phyloP scores from a whole-genome alignment of 2,329 filamentous ascomycete species.

The Westerdykella sp. region DNA sequence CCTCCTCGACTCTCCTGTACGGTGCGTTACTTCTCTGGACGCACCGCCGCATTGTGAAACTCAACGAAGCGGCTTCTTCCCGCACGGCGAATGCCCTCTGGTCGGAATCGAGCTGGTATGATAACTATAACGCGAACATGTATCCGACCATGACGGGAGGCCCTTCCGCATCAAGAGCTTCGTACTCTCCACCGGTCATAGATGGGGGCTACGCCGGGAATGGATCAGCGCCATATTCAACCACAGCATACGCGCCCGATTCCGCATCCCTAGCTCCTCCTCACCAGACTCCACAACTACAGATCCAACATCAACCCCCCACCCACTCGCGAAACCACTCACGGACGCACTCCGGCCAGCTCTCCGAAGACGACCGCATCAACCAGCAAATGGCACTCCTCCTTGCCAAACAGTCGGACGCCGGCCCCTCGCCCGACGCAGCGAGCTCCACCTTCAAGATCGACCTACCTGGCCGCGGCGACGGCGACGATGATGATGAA shows the following conservation, averaged over 20 bases:
- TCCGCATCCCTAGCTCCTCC: background rate
- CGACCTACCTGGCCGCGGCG: constrained; percentile 22
- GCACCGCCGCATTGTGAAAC: constrained; percentile 36
- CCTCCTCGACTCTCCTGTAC: constrained; percentile 39
- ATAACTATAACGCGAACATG: constrained; percentile 44
- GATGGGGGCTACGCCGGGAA: no score
- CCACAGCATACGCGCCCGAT: constrained; percentile 1
- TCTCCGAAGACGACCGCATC: constrained; percentile 46
- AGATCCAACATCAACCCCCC: background rate
- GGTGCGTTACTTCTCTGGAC: constrained; percentile 39
- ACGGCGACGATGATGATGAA: constrained; percentile 20
- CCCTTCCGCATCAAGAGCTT: background rate
- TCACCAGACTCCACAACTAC: background rate
- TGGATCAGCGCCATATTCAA: background rate
- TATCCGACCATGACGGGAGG: constrained; percentile 32
- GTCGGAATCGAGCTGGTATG: constrained; percentile 38
- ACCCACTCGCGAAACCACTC: constrained; percentile 4
- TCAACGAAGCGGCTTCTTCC: constrained; percentile 15
- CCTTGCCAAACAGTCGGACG: constrained; percentile 31
- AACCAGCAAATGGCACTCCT: constrained; percentile 48
- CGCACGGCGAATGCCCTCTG: constrained; percentile 21
- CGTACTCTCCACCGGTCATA: no score
- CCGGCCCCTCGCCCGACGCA: constrained; percentile 28
- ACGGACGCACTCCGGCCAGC: constrained; percentile 4
- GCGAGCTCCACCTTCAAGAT: constrained; percentile 41